Evolutionary conservation across 1,284 basidiomycete species (phyloP).

Genomic region (Ganoderma lucidum): DNA sequence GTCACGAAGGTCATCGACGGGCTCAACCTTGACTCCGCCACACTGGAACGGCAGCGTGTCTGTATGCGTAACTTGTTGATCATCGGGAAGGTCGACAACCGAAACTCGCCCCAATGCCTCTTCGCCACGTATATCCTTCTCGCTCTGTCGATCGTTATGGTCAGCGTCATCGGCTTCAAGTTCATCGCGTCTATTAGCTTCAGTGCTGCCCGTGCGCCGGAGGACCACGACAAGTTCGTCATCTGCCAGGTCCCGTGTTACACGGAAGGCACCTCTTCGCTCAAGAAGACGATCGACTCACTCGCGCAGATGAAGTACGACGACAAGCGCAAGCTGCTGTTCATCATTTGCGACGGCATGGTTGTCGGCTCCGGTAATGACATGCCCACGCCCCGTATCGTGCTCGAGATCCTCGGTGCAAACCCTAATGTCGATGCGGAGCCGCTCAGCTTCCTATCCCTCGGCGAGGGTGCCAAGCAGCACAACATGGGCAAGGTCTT

Average conservation of each 20-base stretch:
- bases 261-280: constrained; percentile 91
- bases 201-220: constrained; percentile 82
- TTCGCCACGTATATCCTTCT: constrained; percentile 95
- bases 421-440: constrained; percentile 95
- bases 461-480: constrained; percentile 96
- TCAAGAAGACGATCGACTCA: constrained; percentile 93
- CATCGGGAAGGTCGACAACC: constrained; percentile 91
- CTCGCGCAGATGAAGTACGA: constrained; percentile 96
- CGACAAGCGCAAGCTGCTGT: constrained; percentile 95
- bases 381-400: constrained; percentile 90
- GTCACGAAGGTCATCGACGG: constrained; percentile 82
- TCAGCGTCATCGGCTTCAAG: constrained; percentile 97
- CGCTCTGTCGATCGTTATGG: constrained; percentile 92
- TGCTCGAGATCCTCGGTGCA: constrained; percentile 95
- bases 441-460: constrained; percentile 91
- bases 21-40: constrained; percentile 70
- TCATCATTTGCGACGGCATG: constrained; percentile 98
- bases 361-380: constrained; percentile 98
- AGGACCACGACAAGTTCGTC: constrained; percentile 98
- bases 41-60: constrained; percentile 82
- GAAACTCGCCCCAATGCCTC: constrained; percentile 89
- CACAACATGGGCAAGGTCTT: constrained; percentile 99
- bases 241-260: constrained; percentile 99
- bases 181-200: constrained; percentile 96
- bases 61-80: constrained; percentile 95